A percentile compares a stretch with the other conserved stretches of the same genome.
Evolutionary conservation across 2,329 filamentous ascomycete genomes (phyloP).

Genomic region (Fusarium euwallaceae): DNA sequence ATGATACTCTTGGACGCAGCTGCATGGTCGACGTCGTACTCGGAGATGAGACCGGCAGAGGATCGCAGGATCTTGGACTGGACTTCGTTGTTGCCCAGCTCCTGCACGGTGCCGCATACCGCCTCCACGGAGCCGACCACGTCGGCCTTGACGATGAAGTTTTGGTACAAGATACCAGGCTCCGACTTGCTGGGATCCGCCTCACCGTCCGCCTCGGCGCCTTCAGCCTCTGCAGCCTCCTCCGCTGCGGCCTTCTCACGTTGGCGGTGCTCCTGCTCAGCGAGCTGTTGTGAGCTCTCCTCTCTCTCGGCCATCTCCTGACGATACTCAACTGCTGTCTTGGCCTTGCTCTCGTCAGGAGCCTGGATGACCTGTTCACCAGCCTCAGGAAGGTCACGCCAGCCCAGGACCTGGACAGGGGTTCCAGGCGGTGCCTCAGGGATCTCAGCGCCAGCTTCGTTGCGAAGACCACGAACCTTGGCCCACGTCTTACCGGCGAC

Average conservation of each 20-base stretch:
- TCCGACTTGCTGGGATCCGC: constrained; percentile 56
- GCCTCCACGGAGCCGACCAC: constrained; percentile 96
- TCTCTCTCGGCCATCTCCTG: constrained; percentile 77
- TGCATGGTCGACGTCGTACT: constrained; percentile 92
- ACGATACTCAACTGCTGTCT: constrained; percentile 82
- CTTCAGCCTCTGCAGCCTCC: constrained; percentile 52
- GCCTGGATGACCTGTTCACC: constrained; percentile 92
- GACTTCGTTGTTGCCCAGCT: constrained; percentile 88
- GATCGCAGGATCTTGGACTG: constrained; percentile 81
- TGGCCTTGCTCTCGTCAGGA: constrained; percentile 81
- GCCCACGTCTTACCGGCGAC: constrained; percentile 92
- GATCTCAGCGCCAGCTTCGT: constrained; percentile 83
- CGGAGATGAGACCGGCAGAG: constrained; percentile 81
- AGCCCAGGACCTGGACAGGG: constrained; percentile 94
- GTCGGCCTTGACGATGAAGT: constrained; percentile 92
- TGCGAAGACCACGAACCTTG: constrained; percentile 84
- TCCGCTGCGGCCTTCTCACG: constrained; percentile 65
- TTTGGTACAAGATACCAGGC: constrained; percentile 68
- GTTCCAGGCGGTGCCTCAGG: constrained; percentile 85
- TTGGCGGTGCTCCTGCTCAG: constrained; percentile 75
- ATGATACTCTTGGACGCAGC: constrained; percentile 80
- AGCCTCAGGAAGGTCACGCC: constrained; percentile 84
- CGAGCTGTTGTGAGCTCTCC: constrained; percentile 84
- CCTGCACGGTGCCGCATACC: constrained; percentile 80
- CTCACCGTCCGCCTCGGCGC: constrained; percentile 54